Evolutionary conservation across 306 rosid genomes (phyloP), one percentile per base, ranked within the genome.

Genomic region (Cajanus cajan): DNA sequence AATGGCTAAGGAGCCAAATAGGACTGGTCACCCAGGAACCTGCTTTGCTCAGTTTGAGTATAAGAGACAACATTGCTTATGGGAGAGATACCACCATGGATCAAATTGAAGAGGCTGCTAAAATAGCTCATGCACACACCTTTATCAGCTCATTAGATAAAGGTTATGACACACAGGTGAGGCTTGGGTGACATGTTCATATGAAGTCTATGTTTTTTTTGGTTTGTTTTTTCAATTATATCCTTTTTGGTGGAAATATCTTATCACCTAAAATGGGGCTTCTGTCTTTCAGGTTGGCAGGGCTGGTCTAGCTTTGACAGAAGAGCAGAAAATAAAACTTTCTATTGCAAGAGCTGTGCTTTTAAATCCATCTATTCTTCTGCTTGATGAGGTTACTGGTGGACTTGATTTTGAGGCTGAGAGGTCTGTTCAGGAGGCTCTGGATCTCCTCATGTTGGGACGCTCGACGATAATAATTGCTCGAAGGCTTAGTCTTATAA

Each of bases 371-470:
- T 86, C 99, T 52, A 93, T 96, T 85, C 96, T 96, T 81, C 84
- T 96, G 77, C 99, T 96, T 78, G 99, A 96, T 85, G 99, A 96
- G 86, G 99, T 96, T 73, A 96, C 99, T 68, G 99, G 99, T 34
- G 99, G 99, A 47, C 98, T 96, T 84, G 99, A 96, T 89, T 96
- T 96, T 89, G 99, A 96, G 89, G 99, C 99, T 66, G 99, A 96
- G 93, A 93, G 86, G 84, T 87, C 93, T 71, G 99, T 96, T 76
- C 99, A 96, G 85, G 97, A 92, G 81, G 96, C 98, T 83, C 83
- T 96, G 54, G 99, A 93, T 91, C 93, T 96, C 71, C 97, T 96
- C 57, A 96, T 93, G 99, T 84, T 96, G 82, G 99, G 99, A 39
- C 97, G 98, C 55, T 96, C 99, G 51, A 96, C 99, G 68, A 90